phyloP scores from a whole-genome alignment of 345 rosid genomes.

The Sisymbrium altissimum region DNA sequence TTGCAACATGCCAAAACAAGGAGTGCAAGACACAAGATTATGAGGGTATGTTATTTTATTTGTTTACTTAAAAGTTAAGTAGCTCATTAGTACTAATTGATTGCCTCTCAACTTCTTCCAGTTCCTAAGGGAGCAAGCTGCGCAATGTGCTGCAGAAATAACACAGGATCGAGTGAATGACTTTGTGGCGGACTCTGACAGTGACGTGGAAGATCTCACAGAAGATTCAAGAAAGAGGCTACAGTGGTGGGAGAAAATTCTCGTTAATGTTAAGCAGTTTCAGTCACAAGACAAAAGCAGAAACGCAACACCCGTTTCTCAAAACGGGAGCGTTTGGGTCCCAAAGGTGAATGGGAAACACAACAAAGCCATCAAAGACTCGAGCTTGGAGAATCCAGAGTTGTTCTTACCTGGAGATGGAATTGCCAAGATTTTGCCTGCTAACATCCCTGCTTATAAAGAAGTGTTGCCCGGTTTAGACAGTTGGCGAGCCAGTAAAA shows the following conservation, averaged over 20 bases:
- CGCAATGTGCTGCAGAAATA: conserved; percentile 71
- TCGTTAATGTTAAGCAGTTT: conserved; percentile 47
- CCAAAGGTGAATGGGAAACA: conserved; percentile 89
- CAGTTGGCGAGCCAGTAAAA: conserved; percentile 86
- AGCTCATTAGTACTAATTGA: neutral
- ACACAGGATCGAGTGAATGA: conserved; percentile 68
- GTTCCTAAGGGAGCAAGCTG: conserved; percentile 97
- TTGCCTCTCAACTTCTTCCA: conserved; percentile 36
- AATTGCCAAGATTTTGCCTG: conserved; percentile 58
- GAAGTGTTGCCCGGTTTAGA: conserved; percentile 86
- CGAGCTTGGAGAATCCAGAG: conserved; percentile 42
- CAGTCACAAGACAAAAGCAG: conserved; percentile 40
- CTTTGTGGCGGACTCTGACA: conserved; percentile 73
- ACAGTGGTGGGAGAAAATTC: conserved; percentile 69
- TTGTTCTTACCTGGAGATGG: conserved; percentile 57
- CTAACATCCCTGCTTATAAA: conserved; percentile 59
- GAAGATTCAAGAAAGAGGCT: conserved; percentile 41
- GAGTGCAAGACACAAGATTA: conserved; percentile 92
- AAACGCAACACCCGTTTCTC: conserved; percentile 30
- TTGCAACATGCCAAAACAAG: conserved; percentile 91
- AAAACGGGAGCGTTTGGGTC: conserved; percentile 49
- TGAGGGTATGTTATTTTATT: conserved; percentile 53
- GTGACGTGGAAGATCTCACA: conserved; percentile 54
- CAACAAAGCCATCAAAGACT: conserved; percentile 54
- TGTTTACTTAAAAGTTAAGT: neutral